Evolutionary conservation across 2,329 filamentous ascomycete species (phyloP).

Genomic region (Amauroascus verrucosus): DNA sequence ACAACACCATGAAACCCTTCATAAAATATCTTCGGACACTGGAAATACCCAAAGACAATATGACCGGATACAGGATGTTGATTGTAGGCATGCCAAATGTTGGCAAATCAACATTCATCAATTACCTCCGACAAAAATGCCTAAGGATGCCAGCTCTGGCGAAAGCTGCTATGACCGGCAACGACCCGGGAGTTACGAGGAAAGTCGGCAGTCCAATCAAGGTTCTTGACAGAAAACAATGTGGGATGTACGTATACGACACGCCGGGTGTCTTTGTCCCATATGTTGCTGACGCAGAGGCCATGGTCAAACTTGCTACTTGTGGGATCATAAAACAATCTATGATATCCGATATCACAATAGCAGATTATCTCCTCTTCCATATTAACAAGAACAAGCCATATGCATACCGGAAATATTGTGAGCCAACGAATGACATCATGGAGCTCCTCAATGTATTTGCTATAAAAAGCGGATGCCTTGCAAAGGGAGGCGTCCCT

Average conservation of each 20-base stretch:
- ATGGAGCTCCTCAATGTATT: slow-evolving; percentile 58
- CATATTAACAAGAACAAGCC: slow-evolving; percentile 63
- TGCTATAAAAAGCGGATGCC: slow-evolving; percentile 62
- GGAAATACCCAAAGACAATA: slow-evolving; percentile 14
- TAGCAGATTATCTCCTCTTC: slow-evolving; percentile 86
- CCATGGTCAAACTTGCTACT: slow-evolving; percentile 91
- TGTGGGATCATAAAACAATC: slow-evolving; percentile 86
- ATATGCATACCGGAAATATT: slow-evolving; percentile 52
- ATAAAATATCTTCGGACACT: slow-evolving; percentile 24
- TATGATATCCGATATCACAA: slow-evolving; percentile 62
- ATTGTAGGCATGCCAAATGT: slow-evolving; percentile 97
- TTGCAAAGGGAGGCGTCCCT: slow-evolving; percentile 61
- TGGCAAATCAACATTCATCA: slow-evolving; percentile 90
- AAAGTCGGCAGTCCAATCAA: slow-evolving; percentile 77
- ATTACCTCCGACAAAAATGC: slow-evolving; percentile 55
- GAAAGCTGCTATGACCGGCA: slow-evolving; percentile 63
- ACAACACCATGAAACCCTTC: slow-evolving; percentile 25
- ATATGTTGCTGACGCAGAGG: slow-evolving; percentile 71
- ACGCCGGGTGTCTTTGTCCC: slow-evolving; percentile 94
- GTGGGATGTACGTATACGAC: slow-evolving; percentile 70
- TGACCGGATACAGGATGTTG: slow-evolving; percentile 77
- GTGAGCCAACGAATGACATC: slow-evolving; percentile 74
- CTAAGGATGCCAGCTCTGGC: slow-evolving; percentile 37
- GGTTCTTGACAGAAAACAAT: slow-evolving; percentile 51
- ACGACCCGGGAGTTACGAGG: slow-evolving; percentile 79